phyloP scores from a whole-genome alignment of 331 rosid genomes.

The Acacia concinna region DNA sequence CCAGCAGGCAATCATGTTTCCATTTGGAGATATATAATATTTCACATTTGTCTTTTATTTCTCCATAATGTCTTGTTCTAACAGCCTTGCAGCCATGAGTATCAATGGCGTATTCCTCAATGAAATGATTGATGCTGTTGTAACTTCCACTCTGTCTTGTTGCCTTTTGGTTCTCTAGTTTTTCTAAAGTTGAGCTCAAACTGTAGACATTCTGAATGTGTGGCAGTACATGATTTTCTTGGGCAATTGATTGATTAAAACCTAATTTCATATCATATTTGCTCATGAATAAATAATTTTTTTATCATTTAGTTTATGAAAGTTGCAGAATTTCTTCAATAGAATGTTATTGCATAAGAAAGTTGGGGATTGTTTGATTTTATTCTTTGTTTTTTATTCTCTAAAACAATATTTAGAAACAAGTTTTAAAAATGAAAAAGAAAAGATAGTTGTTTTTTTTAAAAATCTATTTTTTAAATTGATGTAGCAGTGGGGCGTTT shows the following conservation, averaged over 20 bases:
- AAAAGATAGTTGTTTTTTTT: too few relatives aligned
- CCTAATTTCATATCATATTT: neutral
- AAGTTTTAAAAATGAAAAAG: too few relatives aligned
- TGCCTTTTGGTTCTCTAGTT: neutral
- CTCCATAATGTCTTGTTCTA: conserved; percentile 4
- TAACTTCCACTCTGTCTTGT: neutral
- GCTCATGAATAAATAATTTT: neutral
- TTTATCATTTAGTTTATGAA: neutral
- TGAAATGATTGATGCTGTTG: neutral
- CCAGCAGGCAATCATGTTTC: conserved; percentile 1
- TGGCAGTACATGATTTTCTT: neutral
- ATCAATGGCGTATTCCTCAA: neutral
- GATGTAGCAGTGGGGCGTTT: too few relatives aligned
- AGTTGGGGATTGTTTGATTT: too few relatives aligned
- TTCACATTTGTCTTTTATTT: conserved; percentile 1
- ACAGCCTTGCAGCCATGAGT: neutral
- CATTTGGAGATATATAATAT: neutral
- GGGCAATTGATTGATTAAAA: neutral
- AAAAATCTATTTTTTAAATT: too few relatives aligned
- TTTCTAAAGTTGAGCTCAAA: neutral
- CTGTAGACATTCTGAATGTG: neutral
- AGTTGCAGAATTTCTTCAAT: neutral
- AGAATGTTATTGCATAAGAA: neutral
- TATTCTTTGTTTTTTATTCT: too few relatives aligned
- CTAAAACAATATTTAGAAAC: too few relatives aligned